Conservation (phyloP, 169 alveolate species). For the Eimeria sp. region DNA sequence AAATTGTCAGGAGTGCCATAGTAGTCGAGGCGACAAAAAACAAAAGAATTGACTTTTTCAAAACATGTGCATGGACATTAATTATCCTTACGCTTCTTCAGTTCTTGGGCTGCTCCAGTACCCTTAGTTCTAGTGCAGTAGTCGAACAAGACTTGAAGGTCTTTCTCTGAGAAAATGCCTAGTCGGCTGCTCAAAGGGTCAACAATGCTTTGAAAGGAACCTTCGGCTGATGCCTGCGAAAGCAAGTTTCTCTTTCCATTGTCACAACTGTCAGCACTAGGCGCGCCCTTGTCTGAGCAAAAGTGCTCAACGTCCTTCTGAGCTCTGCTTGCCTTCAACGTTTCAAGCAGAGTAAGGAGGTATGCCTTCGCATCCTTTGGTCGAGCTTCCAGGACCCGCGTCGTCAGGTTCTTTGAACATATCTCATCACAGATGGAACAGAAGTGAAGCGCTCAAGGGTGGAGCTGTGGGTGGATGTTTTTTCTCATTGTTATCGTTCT, state of each 20-base stretch:
- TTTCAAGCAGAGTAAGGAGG: constrained; percentile 19
- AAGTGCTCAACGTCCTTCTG: neutral
- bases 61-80: neutral
- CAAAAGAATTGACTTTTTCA: neutral
- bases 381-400: constrained; percentile 30
- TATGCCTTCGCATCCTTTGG: constrained; percentile 40
- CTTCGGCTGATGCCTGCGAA: neutral
- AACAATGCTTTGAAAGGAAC: neutral
- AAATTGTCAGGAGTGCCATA: neutral
- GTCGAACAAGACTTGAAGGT: constrained; percentile 9
- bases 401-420: constrained; percentile 16
- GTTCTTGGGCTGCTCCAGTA: neutral
- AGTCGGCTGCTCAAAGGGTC: constrained; percentile 2
- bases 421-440: neutral
- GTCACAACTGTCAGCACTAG: neutral
- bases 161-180: constrained; percentile 46
- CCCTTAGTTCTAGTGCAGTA: constrained; percentile 7
- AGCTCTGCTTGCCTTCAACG: constrained; percentile 23
- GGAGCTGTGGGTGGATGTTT: neutral
- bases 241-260: neutral
- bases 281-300: neutral
- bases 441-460: neutral
- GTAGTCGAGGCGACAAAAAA: neutral
- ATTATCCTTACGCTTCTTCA: neutral
- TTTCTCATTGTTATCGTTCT: neutral